Conservation (phyloP, 495 filamentous ascomycete genomes). For the Podospora sp. region DNA sequence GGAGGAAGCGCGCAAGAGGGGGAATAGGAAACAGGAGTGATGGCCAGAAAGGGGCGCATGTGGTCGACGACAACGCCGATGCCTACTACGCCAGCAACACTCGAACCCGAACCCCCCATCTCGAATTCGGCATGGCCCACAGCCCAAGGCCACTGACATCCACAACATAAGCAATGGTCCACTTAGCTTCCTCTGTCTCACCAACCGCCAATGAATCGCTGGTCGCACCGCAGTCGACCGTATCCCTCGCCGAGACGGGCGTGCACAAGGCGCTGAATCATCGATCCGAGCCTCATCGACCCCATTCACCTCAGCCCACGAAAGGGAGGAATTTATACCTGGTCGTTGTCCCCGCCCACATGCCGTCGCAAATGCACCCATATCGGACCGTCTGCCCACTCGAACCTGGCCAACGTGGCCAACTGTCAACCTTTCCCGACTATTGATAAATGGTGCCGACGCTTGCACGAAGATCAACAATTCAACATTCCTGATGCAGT, state of each 20-base stretch:
- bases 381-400: conserved; percentile 10
- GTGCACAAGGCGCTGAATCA: background rate
- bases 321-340: background rate
- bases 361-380: conserved; percentile 1
- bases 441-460: background rate
- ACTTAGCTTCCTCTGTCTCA: background rate
- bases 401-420: conserved; percentile 12
- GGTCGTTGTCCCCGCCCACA: conserved; percentile 1
- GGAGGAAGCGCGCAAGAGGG: background rate
- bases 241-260: conserved; percentile 5
- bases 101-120: background rate
- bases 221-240: background rate
- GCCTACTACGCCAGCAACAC: background rate
- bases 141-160: background rate
- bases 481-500: background rate
- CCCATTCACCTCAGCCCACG: background rate
- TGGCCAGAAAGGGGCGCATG: background rate
- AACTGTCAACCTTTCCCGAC: background rate
- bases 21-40: background rate
- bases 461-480: background rate
- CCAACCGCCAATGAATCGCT: background rate
- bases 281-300: conserved; percentile 2
- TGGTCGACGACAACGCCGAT: background rate
- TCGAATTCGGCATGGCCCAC: background rate
- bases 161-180: background rate